A percentile compares a stretch with the other conserved stretches of the same genome.
These are phyloP conservation scores for Aspergillus phoenicis DNA, from an alignment of 2,329 filamentous ascomycete genomes.

Conservation along the genomic window DNA sequence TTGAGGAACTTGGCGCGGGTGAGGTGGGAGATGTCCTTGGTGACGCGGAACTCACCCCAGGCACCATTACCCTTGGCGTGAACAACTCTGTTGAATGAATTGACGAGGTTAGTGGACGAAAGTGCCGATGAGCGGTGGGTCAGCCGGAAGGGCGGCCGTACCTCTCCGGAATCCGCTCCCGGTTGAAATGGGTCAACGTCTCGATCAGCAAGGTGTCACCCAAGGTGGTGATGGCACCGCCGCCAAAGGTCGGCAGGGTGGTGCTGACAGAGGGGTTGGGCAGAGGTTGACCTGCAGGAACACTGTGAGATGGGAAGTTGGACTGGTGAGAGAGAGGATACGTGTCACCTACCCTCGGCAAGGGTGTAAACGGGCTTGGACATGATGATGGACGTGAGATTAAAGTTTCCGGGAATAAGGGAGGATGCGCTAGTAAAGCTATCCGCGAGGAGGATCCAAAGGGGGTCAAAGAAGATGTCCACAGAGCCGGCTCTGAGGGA, in stretches of 20 bases:
- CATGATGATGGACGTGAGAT: conserved; percentile 1
- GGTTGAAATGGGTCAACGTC: conserved; percentile 10
- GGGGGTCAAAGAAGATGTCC: not conserved
- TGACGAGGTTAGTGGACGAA: not conserved
- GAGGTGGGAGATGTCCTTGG: conserved; percentile 11
- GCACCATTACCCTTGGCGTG: conserved; percentile 9
- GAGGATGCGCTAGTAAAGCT: not conserved
- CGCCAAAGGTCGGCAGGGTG: conserved; percentile 10
- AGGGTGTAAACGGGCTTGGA: conserved; percentile 9
- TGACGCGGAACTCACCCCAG: conserved; percentile 11
- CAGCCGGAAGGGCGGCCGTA: not conserved
- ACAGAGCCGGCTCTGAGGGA: conserved; percentile 1
- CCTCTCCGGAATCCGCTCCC: conserved; percentile 8
- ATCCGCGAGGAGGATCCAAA: not conserved
- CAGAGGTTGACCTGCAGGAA: conserved; percentile 1
- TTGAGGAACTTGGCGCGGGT: conserved; percentile 8
- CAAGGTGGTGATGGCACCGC: conserved; percentile 7
- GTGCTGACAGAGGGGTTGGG: conserved; percentile 6
- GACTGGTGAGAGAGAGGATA: not conserved
- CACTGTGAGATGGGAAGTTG: not conserved
- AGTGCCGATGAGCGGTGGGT: not conserved
- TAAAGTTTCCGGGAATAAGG: not conserved
- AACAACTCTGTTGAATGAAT: conserved; percentile 6
- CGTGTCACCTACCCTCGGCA: conserved; percentile 7
- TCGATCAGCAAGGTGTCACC: conserved; percentile 10